A percentile compares a stretch with the other conserved stretches of the same genome.
Evolutionary conservation across 352 stramenopile genomes (phyloP).

Genomic region (Aphanomyces euteiches): DNA sequence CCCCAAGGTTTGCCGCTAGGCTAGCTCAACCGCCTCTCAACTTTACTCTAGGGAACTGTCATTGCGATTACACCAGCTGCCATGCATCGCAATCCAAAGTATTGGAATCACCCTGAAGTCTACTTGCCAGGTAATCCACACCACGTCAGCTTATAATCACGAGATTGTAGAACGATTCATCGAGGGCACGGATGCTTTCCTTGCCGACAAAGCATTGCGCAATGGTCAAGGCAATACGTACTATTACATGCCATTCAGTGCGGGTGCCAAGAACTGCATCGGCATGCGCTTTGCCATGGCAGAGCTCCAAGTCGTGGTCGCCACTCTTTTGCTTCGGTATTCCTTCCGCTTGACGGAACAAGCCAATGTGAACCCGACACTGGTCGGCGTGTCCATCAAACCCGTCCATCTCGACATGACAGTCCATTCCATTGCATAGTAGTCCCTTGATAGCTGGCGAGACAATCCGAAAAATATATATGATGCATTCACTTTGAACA

Average conservation of each 20-base stretch:
- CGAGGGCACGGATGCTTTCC: conserved; percentile 8
- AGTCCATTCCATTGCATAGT: neutral
- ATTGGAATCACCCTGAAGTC: conserved; percentile 7
- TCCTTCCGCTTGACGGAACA: conserved; percentile 2
- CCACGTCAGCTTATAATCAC: too few species aligned
- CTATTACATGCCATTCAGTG: conserved; percentile 19
- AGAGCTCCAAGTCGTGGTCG: conserved; percentile 15
- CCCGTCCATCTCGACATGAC: conserved; percentile 22
- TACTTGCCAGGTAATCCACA: conserved; percentile 3
- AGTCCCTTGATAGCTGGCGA: too few species aligned
- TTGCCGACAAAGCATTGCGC: conserved; percentile 5
- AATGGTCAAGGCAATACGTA: conserved; percentile 20
- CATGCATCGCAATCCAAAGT: conserved; percentile 19
- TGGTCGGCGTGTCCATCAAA: conserved; percentile 22
- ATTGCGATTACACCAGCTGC: conserved; percentile 13
- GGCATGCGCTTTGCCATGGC: conserved; percentile 21
- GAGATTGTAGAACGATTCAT: conserved; percentile 15
- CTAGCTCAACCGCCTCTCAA: neutral
- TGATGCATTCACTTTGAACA: too few species aligned
- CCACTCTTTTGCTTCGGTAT: conserved; percentile 14
- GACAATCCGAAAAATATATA: too few species aligned
- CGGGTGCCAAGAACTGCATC: conserved; percentile 23
- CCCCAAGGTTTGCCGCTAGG: conserved; percentile 15
- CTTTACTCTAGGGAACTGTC: conserved; percentile 18
- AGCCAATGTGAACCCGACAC: conserved; percentile 19